Evolutionary conservation across 768 basidiomycete species (phyloP), one percentile per base, ranked within the genome.

Genomic region (Russula emetica): DNA sequence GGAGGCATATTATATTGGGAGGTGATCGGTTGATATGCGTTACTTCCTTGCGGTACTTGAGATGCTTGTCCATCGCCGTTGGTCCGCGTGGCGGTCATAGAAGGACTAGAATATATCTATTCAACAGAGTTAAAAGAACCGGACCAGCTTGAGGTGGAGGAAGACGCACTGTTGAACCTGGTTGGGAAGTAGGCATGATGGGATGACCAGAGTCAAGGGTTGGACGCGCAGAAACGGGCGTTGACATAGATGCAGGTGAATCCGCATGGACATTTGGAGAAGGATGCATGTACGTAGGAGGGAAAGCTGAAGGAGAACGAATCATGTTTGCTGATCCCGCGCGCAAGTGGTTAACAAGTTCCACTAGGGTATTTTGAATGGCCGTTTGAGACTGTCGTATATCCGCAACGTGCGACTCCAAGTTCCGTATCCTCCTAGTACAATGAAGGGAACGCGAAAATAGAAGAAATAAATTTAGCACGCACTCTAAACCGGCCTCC

Each of bases 401-500:
- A 56, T 93, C 91, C 50, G 88, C 82, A 59, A 96, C 94, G 74
- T 92, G 91, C 30, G 82, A 69, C 75, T 97, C 94, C 60, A 97
- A 83, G 71, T 85, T 92, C 70, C 92, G 86, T 67, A 97, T 95
- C 55, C 94, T 92, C 74, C 94, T 96, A 71, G 24, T 22, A 55
- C 53, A 34, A 30, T 47, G 24, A 68, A 26, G 50, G 54, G n/a
- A 11, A 26, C 32, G 44, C 30, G 2, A 55, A n/a, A 44, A 49
- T 10, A n/a, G 57, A 32, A 14, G 59, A 14, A 28, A 47, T 61
- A 54, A 44, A 51, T 5, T 24, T 32, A 64, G 50, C 24, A 79
- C 90, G 75, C 73, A 94, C 92, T 94, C 93, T 58, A 94, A 75
- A 9, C 92, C 92, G 20, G 92, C 92, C 75, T 94, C 92, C 51